A percentile compares a stretch with the other conserved stretches of the same genome.
These are phyloP conservation scores for Leccinum subgranulosum DNA, from an alignment of 768 basidiomycete genomes.

Conservation along the genomic window DNA sequence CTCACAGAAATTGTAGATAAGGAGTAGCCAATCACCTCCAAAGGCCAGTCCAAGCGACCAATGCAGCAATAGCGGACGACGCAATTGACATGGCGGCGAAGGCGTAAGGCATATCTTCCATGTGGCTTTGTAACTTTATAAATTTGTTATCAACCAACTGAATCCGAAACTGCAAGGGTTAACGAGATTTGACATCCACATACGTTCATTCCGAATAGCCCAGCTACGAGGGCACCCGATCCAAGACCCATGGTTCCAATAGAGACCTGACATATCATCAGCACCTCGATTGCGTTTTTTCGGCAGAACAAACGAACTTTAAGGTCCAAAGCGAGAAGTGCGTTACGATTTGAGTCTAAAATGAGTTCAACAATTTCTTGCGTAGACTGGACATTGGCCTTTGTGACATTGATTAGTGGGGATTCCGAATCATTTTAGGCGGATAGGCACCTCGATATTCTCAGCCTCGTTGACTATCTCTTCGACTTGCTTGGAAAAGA, in stretches of 20 bases:
- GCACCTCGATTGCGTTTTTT: neutral
- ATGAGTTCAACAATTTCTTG: constrained; percentile 98
- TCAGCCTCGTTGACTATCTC: constrained; percentile 94
- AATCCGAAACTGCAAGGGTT: constrained; percentile 23
- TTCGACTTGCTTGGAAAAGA: constrained; percentile 94
- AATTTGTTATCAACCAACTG: constrained; percentile 20
- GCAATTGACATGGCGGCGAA: constrained; percentile 64
- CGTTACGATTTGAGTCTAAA: constrained; percentile 93
- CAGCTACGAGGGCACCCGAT: constrained; percentile 83
- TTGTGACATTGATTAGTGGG: constrained; percentile 1
- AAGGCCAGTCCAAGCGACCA: constrained; percentile 65
- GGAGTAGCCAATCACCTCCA: constrained; percentile 43
- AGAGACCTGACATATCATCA: constrained; percentile 57
- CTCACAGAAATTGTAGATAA: constrained; percentile 13
- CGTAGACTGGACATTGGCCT: constrained; percentile 91
- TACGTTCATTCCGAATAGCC: constrained; percentile 96
- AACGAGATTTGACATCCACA: constrained; percentile 29
- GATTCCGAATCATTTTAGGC: neutral
- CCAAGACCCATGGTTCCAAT: constrained; percentile 94
- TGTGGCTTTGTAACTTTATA: constrained; percentile 64
- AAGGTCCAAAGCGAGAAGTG: constrained; percentile 85
- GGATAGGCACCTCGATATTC: constrained; percentile 65
- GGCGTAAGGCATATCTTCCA: constrained; percentile 72
- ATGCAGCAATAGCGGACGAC: constrained; percentile 54
- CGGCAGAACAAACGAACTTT: constrained; percentile 47